phyloP scores from a whole-genome alignment of 2,329 filamentous ascomycete species.

The Plenodomus tracheiphilus region DNA sequence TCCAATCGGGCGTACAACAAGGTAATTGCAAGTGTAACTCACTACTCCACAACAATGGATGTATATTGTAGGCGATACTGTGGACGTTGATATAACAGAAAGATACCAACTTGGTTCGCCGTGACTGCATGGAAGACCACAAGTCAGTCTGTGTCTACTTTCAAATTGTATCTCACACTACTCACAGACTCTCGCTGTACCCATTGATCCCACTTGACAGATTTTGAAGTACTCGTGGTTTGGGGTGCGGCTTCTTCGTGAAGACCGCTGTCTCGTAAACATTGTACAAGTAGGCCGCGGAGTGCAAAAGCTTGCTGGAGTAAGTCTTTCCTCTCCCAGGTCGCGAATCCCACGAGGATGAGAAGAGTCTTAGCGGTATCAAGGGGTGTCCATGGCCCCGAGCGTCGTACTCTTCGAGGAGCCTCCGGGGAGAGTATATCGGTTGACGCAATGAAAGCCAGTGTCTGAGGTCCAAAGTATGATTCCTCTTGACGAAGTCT shows the following conservation, averaged over 20 bases:
- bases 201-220: slow-evolving; percentile 37
- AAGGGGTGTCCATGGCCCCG: slow-evolving; percentile 30
- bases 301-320: slow-evolving; percentile 37
- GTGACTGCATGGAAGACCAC: not conserved
- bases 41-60: slow-evolving; percentile 35
- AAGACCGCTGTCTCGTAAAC: slow-evolving; percentile 33
- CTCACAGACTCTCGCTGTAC: slow-evolving; percentile 26
- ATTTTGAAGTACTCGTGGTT: slow-evolving; percentile 17
- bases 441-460: slow-evolving; percentile 22
- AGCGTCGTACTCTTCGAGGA: slow-evolving; percentile 9
- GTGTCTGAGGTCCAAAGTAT: slow-evolving; percentile 26
- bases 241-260: slow-evolving; percentile 18
- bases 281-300: slow-evolving; percentile 30
- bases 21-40: slow-evolving; percentile 33
- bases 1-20: slow-evolving; percentile 31
- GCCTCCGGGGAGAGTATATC: slow-evolving; percentile 13
- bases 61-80: slow-evolving; percentile 36
- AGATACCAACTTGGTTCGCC: slow-evolving; percentile 37
- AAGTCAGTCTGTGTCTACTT: not conserved
- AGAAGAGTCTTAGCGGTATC: slow-evolving; percentile 35
- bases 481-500: slow-evolving; percentile 29
- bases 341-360: slow-evolving; percentile 36
- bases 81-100: slow-evolving; percentile 41
- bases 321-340: slow-evolving; percentile 36
- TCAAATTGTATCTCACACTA: not conserved